These are phyloP conservation scores for Thermothelomyces thermophilus DNA, from an alignment of 2,329 filamentous ascomycete genomes.

Conservation along the genomic window DNA sequence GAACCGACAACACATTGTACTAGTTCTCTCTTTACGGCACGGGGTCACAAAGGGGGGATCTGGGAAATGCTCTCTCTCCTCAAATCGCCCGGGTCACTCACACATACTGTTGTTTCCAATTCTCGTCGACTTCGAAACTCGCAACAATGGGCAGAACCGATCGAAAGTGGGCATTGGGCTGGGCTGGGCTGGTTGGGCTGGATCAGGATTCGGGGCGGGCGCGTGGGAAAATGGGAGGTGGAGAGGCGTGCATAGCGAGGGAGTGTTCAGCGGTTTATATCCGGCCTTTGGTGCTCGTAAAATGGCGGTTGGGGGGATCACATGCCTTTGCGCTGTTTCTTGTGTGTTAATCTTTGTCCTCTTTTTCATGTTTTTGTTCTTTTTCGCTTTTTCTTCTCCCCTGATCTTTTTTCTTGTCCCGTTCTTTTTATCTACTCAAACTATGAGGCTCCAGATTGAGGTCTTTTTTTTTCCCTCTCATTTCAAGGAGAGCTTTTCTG, in stretches of 20 bases:
- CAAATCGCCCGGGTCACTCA: slow-evolving; percentile 7
- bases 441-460: slow-evolving; percentile 15
- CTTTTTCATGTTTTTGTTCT: slow-evolving; percentile 12
- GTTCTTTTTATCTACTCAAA: slow-evolving; percentile 12
- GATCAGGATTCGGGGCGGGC: slow-evolving; percentile 5
- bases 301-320: slow-evolving; percentile 28
- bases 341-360: slow-evolving; percentile 25
- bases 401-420: slow-evolving; percentile 18
- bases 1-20: slow-evolving; percentile 21
- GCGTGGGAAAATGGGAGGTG: slow-evolving; percentile 16
- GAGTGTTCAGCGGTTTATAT: slow-evolving; percentile 22
- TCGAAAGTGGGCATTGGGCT: slow-evolving; percentile 9
- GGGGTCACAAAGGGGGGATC: slow-evolving; percentile 4
- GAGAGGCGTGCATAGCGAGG: slow-evolving; percentile 24
- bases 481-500: slow-evolving; percentile 19
- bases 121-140: slow-evolving; percentile 14
- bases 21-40: slow-evolving; percentile 13
- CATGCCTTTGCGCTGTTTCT: slow-evolving; percentile 20
- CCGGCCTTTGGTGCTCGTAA: slow-evolving; percentile 20
- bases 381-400: slow-evolving; percentile 14
- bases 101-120: slow-evolving; percentile 11
- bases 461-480: slow-evolving; percentile 18
- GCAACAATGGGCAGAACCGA: slow-evolving; percentile 12
- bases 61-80: slow-evolving; percentile 10
- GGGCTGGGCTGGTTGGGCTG: slow-evolving; percentile 3